These are phyloP conservation scores for Yarrowia hollandica DNA, from an alignment of 805 yeast genomes.

Conservation along the genomic window DNA sequence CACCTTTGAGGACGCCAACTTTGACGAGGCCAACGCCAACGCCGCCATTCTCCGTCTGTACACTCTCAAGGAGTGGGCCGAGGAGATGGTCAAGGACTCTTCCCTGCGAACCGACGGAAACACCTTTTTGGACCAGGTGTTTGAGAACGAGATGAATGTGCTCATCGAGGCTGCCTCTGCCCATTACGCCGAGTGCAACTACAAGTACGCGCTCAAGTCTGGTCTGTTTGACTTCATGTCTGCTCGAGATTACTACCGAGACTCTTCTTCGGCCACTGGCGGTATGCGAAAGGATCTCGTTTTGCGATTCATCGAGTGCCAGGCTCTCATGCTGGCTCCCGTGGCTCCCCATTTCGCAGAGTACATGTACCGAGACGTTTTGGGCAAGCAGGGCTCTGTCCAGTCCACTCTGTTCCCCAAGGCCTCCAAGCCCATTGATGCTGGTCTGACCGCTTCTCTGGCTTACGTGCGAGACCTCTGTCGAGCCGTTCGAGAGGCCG, in stretches of 20 bases:
- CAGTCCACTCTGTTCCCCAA: conserved; percentile 81
- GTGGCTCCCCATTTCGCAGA: conserved; percentile 96
- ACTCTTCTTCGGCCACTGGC: conserved; percentile 51
- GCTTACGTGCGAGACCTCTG: conserved; percentile 76
- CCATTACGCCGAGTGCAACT: conserved; percentile 70
- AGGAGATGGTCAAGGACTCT: conserved; percentile 59
- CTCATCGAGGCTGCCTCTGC: conserved; percentile 72
- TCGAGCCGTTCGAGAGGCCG: conserved; percentile 89
- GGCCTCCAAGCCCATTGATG: conserved; percentile 64
- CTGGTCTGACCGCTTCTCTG: conserved; percentile 63
- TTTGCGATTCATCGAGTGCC: conserved; percentile 78
- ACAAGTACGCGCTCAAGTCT: conserved; percentile 83
- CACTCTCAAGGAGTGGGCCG: conserved; percentile 94
- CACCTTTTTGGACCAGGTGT: conserved; percentile 79
- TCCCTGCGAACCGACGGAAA: conserved; percentile 58
- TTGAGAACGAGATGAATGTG: conserved; percentile 88
- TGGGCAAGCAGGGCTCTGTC: conserved; percentile 64
- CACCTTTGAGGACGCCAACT: conserved; percentile 94
- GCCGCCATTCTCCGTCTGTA: conserved; percentile 94
- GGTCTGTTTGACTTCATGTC: conserved; percentile 94
- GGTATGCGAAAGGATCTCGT: conserved; percentile 82
- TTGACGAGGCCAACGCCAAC: conserved; percentile 94
- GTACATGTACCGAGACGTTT: conserved; percentile 78
- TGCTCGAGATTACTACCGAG: conserved; percentile 96
- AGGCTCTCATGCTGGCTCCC: conserved; percentile 82